phyloP scores from a whole-genome alignment of 176 grass and related monocot species.

The Oropetium thomaeum region DNA sequence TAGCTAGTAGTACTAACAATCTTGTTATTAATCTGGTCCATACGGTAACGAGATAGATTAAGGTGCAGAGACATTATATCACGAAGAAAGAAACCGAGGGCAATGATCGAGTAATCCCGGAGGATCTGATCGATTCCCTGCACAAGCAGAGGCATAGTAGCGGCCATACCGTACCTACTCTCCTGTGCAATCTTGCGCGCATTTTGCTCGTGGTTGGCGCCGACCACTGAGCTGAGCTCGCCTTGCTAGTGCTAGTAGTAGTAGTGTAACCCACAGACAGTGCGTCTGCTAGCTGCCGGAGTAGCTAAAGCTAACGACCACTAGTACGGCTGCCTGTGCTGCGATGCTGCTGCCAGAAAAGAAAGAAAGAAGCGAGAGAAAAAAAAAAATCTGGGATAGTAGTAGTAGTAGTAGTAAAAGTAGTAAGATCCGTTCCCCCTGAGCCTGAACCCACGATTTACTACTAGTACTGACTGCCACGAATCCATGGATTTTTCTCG shows the following conservation, averaged over 20 bases:
- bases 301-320: slow-evolving; percentile 11
- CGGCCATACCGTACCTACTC: not conserved
- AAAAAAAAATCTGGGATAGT: too few relatives aligned
- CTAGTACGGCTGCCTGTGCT: too few relatives aligned
- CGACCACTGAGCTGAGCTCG: not conserved
- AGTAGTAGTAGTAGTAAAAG: too few relatives aligned
- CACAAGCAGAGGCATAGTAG: not conserved
- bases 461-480: too few relatives aligned
- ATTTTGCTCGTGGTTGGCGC: slow-evolving; percentile 18
- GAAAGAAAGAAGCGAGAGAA: not conserved
- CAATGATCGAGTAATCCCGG: too few relatives aligned
- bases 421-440: slow-evolving; percentile 2
- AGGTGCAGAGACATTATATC: too few relatives aligned
- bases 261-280: not conserved
- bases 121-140: not conserved
- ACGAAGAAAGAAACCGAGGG: not conserved
- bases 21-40: too few relatives aligned
- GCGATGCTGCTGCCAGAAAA: not conserved
- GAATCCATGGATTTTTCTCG: not conserved
- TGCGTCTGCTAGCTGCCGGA: slow-evolving; percentile 15
- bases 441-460: slow-evolving; percentile 14
- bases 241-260: not conserved
- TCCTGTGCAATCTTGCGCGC: slow-evolving; percentile 14
- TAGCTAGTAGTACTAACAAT: too few relatives aligned
- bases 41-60: too few relatives aligned